Evolutionary conservation across 345 rosid species (phyloP).

Genomic region (Punica granatum): DNA sequence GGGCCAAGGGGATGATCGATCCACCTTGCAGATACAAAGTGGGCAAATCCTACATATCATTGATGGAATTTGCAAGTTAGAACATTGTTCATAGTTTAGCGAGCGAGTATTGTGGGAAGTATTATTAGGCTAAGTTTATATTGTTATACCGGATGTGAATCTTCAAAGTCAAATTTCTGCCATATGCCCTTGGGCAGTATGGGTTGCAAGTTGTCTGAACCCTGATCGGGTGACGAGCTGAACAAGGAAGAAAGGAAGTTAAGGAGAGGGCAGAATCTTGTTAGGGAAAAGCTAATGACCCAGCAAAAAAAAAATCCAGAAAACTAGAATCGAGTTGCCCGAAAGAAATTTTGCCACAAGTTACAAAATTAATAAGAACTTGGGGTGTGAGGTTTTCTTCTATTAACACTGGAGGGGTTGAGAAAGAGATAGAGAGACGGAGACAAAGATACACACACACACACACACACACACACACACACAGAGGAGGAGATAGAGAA

Average conservation of each 20-base stretch:
- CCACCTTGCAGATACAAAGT: constrained; percentile 82
- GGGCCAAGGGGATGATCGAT: constrained; percentile 64
- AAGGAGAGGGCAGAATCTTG: too few species aligned
- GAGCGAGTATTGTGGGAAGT: constrained; percentile 3
- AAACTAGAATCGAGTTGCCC: constrained; percentile 20
- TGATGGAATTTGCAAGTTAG: constrained; percentile 1
- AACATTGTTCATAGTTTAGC: not conserved
- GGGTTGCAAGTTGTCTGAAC: constrained; percentile 35
- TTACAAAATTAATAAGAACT: not conserved
- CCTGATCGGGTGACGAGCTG: constrained; percentile 47
- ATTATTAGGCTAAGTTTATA: not conserved
- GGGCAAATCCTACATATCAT: constrained; percentile 63
- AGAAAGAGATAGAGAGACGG: too few species aligned
- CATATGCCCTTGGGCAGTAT: constrained; percentile 68
- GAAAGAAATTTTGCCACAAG: constrained; percentile 37
- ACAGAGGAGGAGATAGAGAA: too few species aligned
- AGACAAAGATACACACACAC: too few species aligned
- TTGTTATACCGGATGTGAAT: constrained; percentile 67
- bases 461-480: too few species aligned
- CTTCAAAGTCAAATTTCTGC: constrained; percentile 73
- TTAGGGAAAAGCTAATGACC: not conserved
- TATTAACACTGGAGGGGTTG: not conserved
- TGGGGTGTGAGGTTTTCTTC: not conserved
- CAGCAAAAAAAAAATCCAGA: not conserved
- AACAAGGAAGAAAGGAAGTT: constrained; percentile 12